A percentile compares a stretch with the other conserved stretches of the same genome.
Evolutionary conservation across 1,139 yeast genomes (phyloP).

Genomic region (Magnusiomyces magnusii): DNA sequence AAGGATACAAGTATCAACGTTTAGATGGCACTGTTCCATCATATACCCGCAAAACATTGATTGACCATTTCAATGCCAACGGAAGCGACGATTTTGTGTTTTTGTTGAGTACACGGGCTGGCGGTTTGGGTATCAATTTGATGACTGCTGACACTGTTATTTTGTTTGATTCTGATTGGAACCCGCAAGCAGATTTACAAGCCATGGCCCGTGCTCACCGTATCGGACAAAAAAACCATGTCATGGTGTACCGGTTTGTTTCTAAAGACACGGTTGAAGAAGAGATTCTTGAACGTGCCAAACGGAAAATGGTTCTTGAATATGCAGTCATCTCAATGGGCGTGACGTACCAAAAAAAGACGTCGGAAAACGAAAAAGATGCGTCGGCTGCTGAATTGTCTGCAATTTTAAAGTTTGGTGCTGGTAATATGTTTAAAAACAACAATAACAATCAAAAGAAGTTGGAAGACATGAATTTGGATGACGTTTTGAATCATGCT

Average conservation of each 20-base stretch:
- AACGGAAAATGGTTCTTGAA: conserved; percentile 96
- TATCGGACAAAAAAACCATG: conserved; percentile 97
- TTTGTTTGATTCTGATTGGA: conserved; percentile 98
- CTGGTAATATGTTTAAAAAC: conserved; percentile 95
- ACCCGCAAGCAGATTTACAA: conserved; percentile 96
- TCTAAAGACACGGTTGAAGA: conserved; percentile 98
- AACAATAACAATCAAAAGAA: conserved; percentile 67
- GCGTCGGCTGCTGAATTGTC: conserved; percentile 67
- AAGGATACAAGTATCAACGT: conserved; percentile 88
- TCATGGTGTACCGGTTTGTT: conserved; percentile 92
- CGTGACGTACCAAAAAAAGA: conserved; percentile 63
- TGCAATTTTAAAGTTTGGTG: conserved; percentile 95
- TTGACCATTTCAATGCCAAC: conserved; percentile 94
- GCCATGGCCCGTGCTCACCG: conserved; percentile 99
- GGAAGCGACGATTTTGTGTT: conserved; percentile 91
- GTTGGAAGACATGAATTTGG: conserved; percentile 89
- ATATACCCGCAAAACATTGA: conserved; percentile 84
- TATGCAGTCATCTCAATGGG: conserved; percentile 96
- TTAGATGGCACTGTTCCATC: conserved; percentile 97
- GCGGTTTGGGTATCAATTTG: conserved; percentile 95
- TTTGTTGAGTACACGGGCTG: conserved; percentile 90
- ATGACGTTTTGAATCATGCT: conserved; percentile 93
- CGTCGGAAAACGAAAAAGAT: conserved; percentile 59
- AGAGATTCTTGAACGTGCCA: conserved; percentile 91
- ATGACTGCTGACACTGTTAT: conserved; percentile 99